These are phyloP conservation scores for Leccinum discolor DNA, from an alignment of 1,284 basidiomycete species.

Conservation along the genomic window DNA sequence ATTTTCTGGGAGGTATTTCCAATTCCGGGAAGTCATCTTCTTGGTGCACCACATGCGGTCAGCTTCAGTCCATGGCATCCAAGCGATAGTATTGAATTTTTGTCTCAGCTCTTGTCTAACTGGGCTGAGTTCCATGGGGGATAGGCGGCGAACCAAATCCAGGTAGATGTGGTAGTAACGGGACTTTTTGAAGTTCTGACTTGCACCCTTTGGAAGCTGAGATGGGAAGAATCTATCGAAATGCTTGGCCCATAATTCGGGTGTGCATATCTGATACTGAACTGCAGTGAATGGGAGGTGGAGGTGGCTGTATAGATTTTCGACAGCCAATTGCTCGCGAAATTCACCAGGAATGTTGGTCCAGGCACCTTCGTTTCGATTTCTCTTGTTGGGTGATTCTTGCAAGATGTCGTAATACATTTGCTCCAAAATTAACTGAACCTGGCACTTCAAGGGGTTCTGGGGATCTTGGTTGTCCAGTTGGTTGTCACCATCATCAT, in stretches of 20 bases:
- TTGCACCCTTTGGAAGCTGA: not conserved
- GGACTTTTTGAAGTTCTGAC: not conserved
- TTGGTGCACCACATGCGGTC: slow-evolving; percentile 3
- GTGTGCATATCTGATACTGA: not conserved
- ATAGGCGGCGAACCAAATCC: not conserved
- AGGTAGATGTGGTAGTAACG: not conserved
- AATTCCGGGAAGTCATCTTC: not conserved
- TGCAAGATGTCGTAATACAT: not conserved
- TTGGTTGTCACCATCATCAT: not conserved
- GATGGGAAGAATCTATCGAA: not conserved
- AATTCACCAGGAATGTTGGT: not conserved
- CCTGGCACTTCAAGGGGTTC: not conserved
- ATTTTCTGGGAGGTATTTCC: not conserved
- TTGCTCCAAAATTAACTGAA: not conserved
- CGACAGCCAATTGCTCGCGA: not conserved
- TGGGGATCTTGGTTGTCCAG: not conserved
- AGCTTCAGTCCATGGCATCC: not conserved
- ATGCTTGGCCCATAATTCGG: not conserved
- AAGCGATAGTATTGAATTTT: slow-evolving; percentile 1
- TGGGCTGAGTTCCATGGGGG: not conserved
- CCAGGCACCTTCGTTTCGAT: not conserved
- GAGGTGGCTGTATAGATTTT: not conserved
- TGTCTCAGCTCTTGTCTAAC: not conserved
- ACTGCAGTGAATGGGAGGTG: not conserved
- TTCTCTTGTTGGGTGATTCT: not conserved